Evolutionary conservation across 1,284 basidiomycete genomes (phyloP).

Genomic region (Chalciporus sp.): DNA sequence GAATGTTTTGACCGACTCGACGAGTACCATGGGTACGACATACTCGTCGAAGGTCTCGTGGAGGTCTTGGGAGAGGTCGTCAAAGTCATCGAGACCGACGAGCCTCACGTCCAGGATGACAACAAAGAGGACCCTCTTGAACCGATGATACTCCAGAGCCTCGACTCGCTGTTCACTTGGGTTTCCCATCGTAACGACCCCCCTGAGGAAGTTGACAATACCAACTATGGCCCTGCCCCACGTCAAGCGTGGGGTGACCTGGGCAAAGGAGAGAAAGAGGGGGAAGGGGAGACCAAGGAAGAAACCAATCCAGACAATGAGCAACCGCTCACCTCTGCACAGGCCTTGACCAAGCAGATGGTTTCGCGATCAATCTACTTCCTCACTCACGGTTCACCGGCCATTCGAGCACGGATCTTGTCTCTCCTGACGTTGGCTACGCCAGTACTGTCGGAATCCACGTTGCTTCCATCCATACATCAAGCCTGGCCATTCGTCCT

Average conservation of each 20-base stretch:
- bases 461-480: conserved; percentile 82
- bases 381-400: conserved; percentile 83
- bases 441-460: conserved; percentile 73
- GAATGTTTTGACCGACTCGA: conserved; percentile 94
- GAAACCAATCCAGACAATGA: conserved; percentile 41
- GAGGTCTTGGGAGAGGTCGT: conserved; percentile 83
- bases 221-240: conserved; percentile 65
- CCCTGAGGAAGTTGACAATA: conserved; percentile 39
- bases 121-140: conserved; percentile 21
- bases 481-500: conserved; percentile 88
- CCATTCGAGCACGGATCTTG: conserved; percentile 82
- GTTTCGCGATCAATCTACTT: conserved; percentile 86
- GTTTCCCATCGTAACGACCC: conserved; percentile 51
- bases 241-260: conserved; percentile 51
- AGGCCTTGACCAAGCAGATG: conserved; percentile 80
- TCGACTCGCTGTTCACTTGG: conserved; percentile 67
- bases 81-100: conserved; percentile 64
- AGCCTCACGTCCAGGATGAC: conserved; percentile 24
- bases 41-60: conserved; percentile 84
- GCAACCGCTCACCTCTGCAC: conserved; percentile 63
- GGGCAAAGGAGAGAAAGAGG: conserved; percentile 30
- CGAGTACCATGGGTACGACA: conserved; percentile 88
- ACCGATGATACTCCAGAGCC: conserved; percentile 26
- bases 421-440: conserved; percentile 72
- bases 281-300: conserved; percentile 20